phyloP scores from a whole-genome alignment of 2,329 filamentous ascomycete genomes.

The Aurifilum marmelostoma region DNA sequence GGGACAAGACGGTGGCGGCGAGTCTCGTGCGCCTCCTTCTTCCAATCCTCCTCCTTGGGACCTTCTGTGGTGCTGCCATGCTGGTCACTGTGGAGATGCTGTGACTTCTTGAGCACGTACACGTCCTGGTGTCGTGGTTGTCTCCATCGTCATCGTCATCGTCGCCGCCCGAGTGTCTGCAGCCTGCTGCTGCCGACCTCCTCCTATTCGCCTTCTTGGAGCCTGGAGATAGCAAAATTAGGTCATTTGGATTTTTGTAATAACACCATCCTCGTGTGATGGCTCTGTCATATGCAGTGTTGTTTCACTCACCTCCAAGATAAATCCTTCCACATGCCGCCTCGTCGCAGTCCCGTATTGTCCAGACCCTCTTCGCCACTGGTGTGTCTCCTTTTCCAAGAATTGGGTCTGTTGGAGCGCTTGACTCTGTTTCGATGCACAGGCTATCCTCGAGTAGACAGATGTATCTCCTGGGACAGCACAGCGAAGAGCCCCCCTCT shows the following conservation, averaged over 20 bases:
- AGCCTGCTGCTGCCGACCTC: neutral
- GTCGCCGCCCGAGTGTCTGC: conserved; percentile 29
- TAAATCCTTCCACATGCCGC: conserved; percentile 33
- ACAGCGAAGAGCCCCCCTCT: conserved; percentile 28
- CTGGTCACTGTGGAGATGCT: conserved; percentile 25
- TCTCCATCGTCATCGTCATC: conserved; percentile 12
- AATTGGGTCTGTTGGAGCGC: neutral
- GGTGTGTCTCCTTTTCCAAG: too few relatives aligned
- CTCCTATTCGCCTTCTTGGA: neutral
- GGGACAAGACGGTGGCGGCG: neutral
- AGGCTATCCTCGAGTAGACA: conserved; percentile 33
- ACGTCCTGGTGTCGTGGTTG: conserved; percentile 32
- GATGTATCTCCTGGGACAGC: conserved; percentile 35
- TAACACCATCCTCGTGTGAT: neutral
- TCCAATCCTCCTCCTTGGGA: conserved; percentile 26
- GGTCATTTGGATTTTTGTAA: neutral
- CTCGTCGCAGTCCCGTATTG: conserved; percentile 34
- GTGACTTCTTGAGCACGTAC: conserved; percentile 29
- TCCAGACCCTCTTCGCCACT: too few relatives aligned
- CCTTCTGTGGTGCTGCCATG: conserved; percentile 31
- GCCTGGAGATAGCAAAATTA: neutral
- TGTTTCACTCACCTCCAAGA: conserved; percentile 10
- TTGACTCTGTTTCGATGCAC: conserved; percentile 33
- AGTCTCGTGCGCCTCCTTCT: conserved; percentile 18
- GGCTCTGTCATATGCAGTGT: neutral